A percentile compares a stretch with the other conserved stretches of the same genome.
Evolutionary conservation across 23 red algal genomes (phyloP).

Genomic region (Agarophyton chilense): DNA sequence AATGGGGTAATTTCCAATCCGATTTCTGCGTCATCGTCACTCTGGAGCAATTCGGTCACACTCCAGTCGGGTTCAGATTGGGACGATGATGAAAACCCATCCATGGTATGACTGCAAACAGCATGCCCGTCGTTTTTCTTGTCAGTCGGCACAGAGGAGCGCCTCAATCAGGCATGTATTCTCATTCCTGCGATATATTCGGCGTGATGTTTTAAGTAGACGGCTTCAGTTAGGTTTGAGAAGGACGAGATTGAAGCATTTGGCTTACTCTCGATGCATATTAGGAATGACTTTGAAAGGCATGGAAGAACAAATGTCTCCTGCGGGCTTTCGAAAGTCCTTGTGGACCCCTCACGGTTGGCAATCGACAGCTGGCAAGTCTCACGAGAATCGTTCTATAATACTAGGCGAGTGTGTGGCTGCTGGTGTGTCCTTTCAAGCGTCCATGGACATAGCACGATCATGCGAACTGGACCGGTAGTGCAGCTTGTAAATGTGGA

Average conservation of each 20-base stretch:
- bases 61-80: neutral
- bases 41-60: neutral
- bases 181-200: neutral
- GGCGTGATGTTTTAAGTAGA: neutral
- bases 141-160: neutral
- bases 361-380: neutral
- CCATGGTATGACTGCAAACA: neutral
- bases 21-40: neutral
- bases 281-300: neutral
- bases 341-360: neutral
- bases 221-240: neutral
- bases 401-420: neutral
- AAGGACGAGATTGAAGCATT: neutral
- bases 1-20: neutral
- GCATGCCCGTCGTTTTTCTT: neutral
- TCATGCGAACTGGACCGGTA: neutral
- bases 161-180: neutral
- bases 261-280: neutral
- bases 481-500: too few relatives aligned
- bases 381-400: neutral
- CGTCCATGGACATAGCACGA: neutral
- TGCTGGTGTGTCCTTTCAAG: neutral
- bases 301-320: neutral
- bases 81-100: neutral
- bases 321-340: neutral